Evolutionary conservation across 306 rosid species (phyloP).

Genomic region (Leucaena leucocephala): DNA sequence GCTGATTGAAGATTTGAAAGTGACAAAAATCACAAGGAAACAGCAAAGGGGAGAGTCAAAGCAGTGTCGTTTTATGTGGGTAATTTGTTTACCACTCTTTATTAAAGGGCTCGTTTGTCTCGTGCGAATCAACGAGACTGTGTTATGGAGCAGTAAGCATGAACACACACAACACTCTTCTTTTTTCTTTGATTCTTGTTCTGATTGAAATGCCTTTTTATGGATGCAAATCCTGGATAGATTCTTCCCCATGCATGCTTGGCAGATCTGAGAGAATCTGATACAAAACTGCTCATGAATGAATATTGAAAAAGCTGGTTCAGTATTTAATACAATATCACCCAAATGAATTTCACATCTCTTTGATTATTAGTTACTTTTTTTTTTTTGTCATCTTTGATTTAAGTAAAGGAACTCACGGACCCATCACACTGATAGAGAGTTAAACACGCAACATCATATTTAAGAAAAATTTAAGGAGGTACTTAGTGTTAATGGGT

Average conservation of each 20-base stretch:
- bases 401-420: too few relatives aligned
- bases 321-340: background rate
- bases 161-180: background rate
- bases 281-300: background rate
- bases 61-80: background rate
- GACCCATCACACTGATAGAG: too few relatives aligned
- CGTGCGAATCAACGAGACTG: conserved; percentile 45
- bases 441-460: too few relatives aligned
- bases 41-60: background rate
- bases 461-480: too few relatives aligned
- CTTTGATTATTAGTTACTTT: too few relatives aligned
- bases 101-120: conserved; percentile 38
- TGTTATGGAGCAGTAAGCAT: background rate
- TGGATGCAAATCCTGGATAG: conserved; percentile 3
- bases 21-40: background rate
- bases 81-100: background rate
- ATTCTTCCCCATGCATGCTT: background rate
- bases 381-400: too few relatives aligned
- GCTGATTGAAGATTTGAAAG: background rate
- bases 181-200: background rate
- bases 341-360: too few relatives aligned
- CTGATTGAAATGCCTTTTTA: conserved; percentile 33
- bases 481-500: too few relatives aligned
- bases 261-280: conserved; percentile 28
- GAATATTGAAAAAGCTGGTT: background rate